Evolutionary conservation across 2,329 filamentous ascomycete species (phyloP).

Genomic region (Cytospora schulzeri): DNA sequence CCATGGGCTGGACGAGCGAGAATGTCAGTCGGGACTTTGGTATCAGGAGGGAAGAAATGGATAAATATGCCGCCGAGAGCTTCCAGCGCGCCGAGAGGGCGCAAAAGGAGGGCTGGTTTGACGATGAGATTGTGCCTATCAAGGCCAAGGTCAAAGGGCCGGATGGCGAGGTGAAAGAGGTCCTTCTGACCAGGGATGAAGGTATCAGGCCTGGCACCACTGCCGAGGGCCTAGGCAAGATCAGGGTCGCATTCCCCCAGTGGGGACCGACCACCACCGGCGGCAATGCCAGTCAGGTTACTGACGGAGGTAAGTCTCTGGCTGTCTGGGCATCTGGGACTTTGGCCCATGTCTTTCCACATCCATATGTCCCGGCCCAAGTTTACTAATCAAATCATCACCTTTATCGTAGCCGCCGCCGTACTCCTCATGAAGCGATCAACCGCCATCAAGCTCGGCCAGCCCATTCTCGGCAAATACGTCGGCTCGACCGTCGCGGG

Average conservation of each 20-base stretch:
- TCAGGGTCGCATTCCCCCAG: conserved; percentile 86
- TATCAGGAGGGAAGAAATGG: conserved; percentile 77
- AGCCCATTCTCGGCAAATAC: conserved; percentile 94
- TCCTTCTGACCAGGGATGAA: conserved; percentile 84
- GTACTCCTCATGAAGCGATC: conserved; percentile 93
- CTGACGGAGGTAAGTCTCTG: conserved; percentile 74
- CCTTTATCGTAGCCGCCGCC: conserved; percentile 65
- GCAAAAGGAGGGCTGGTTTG: conserved; percentile 88
- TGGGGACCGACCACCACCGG: conserved; percentile 86
- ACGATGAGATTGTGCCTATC: conserved; percentile 93
- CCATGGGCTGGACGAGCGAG: conserved; percentile 98
- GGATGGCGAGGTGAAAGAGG: conserved; percentile 75
- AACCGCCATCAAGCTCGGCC: conserved; percentile 80
- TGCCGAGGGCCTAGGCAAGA: conserved; percentile 77
- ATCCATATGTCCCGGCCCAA: neutral
- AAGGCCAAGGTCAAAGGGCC: conserved; percentile 79
- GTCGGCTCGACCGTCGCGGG: conserved; percentile 89
- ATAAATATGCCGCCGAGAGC: conserved; percentile 82
- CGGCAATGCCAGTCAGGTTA: conserved; percentile 93
- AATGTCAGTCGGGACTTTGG: conserved; percentile 92
- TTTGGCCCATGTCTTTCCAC: neutral
- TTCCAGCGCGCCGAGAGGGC: conserved; percentile 86
- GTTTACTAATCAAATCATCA: conserved; percentile 13
- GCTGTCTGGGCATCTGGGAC: too few relatives aligned
- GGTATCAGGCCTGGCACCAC: conserved; percentile 91